phyloP scores from a whole-genome alignment of 2,329 filamentous ascomycete genomes.

The Sporothrix curviconia region DNA sequence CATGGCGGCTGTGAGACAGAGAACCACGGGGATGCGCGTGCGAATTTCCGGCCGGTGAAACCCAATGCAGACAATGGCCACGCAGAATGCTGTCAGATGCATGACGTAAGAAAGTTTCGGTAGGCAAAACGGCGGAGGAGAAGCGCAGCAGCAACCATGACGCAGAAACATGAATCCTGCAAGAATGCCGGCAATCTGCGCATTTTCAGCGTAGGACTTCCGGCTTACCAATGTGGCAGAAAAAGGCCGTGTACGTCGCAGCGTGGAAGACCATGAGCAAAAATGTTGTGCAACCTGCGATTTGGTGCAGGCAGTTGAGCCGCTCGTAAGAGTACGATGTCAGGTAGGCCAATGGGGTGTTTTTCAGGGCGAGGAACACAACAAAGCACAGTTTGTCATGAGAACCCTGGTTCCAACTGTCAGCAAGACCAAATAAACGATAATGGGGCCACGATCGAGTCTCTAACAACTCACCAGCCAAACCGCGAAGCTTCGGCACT shows the following conservation, averaged over 20 bases:
- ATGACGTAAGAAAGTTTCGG: conserved; percentile 50
- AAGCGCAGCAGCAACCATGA: conserved; percentile 37
- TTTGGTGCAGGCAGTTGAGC: conserved; percentile 51
- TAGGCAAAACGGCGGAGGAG: conserved; percentile 42
- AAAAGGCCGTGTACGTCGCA: conserved; percentile 36
- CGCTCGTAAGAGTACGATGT: conserved; percentile 52
- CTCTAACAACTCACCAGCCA: conserved; percentile 26
- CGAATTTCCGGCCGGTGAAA: conserved; percentile 45
- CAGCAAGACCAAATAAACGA: neutral
- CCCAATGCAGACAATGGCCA: conserved; percentile 41
- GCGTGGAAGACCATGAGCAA: conserved; percentile 40
- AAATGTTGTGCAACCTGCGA: conserved; percentile 45
- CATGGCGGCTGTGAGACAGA: conserved; percentile 36
- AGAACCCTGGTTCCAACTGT: conserved; percentile 24
- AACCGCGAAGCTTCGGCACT: conserved; percentile 24
- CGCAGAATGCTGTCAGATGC: conserved; percentile 44
- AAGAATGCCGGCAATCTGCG: conserved; percentile 43
- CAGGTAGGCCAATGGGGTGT: conserved; percentile 49
- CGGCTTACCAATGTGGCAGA: conserved; percentile 27
- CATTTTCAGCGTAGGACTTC: conserved; percentile 29
- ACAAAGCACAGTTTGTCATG: conserved; percentile 42
- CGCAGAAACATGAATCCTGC: conserved; percentile 40
- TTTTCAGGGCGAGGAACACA: conserved; percentile 50
- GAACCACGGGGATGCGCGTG: conserved; percentile 37
- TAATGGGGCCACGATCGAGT: neutral